Conservation (phyloP, 2,329 filamentous ascomycete genomes). For the Fusarium caatingaense region DNA sequence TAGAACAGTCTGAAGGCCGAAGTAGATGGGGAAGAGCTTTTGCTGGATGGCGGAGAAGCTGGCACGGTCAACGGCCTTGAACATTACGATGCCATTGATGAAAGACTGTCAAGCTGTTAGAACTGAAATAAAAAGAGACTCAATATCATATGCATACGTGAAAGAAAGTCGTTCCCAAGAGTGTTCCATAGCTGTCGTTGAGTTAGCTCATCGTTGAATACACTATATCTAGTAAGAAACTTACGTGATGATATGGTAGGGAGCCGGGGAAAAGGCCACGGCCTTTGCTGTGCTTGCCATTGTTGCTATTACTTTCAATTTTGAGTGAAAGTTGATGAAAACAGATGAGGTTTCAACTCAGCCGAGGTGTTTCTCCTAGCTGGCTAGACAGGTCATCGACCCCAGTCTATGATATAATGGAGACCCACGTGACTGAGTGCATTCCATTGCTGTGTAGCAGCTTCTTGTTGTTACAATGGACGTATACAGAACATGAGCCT, state of each 20-base stretch:
- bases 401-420: conserved; percentile 40
- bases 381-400: conserved; percentile 6
- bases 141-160: conserved; percentile 63
- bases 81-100: conserved; percentile 78
- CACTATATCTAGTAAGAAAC: conserved; percentile 38
- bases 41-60: conserved; percentile 86
- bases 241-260: conserved; percentile 82
- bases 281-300: conserved; percentile 63
- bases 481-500: neutral
- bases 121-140: neutral
- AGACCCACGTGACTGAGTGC: conserved; percentile 48
- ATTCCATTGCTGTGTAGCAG: neutral
- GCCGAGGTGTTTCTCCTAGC: conserved; percentile 8
- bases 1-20: conserved; percentile 81
- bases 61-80: conserved; percentile 78
- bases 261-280: conserved; percentile 71
- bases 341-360: conserved; percentile 20
- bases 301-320: conserved; percentile 30
- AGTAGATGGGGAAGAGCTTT: conserved; percentile 88
- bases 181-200: conserved; percentile 79
- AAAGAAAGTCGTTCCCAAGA: conserved; percentile 88
- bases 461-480: neutral
- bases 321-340: conserved; percentile 11
- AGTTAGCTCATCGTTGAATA: conserved; percentile 33
- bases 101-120: conserved; percentile 70